Conservation (phyloP, 768 basidiomycete species). For the Mycena pura region DNA sequence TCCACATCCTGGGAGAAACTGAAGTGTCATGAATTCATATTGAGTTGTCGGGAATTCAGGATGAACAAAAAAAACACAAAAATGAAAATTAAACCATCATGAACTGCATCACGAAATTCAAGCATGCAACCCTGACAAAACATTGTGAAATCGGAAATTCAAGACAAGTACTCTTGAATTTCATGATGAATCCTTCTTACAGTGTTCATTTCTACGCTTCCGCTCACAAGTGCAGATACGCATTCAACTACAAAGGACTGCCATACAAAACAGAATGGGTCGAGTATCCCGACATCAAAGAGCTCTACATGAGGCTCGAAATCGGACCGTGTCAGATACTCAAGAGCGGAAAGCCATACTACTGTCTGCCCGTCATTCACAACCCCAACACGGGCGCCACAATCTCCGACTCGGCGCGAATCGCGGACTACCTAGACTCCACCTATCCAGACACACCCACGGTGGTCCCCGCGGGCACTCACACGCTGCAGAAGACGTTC, state of each 20-base stretch:
- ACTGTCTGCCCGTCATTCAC: constrained; percentile 55
- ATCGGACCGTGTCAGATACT: constrained; percentile 34
- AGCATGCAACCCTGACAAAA: no score
- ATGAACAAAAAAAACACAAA: no score
- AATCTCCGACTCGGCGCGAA: constrained; percentile 48
- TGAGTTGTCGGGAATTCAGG: no score
- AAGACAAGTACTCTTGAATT: no score
- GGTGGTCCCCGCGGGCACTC: constrained; percentile 40
- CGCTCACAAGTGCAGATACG: constrained; percentile 32
- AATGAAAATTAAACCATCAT: no score
- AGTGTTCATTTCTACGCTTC: no score
- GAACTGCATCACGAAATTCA: no score
- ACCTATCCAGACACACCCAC: constrained; percentile 48
- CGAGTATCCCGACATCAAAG: constrained; percentile 56
- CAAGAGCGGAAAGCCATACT: constrained; percentile 37
- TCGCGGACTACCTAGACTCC: constrained; percentile 56
- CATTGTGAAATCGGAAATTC: no score
- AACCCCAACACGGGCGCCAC: constrained; percentile 47
- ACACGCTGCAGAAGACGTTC: constrained; percentile 34
- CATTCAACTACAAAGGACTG: constrained; percentile 42
- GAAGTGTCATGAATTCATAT: no score
- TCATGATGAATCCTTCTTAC: no score
- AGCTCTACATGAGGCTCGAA: constrained; percentile 35
- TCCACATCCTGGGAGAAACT: no score
- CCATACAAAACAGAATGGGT: constrained; percentile 55